Evolutionary conservation across 23 red algal species (phyloP).

Genomic region (Gracilaria caudata): DNA sequence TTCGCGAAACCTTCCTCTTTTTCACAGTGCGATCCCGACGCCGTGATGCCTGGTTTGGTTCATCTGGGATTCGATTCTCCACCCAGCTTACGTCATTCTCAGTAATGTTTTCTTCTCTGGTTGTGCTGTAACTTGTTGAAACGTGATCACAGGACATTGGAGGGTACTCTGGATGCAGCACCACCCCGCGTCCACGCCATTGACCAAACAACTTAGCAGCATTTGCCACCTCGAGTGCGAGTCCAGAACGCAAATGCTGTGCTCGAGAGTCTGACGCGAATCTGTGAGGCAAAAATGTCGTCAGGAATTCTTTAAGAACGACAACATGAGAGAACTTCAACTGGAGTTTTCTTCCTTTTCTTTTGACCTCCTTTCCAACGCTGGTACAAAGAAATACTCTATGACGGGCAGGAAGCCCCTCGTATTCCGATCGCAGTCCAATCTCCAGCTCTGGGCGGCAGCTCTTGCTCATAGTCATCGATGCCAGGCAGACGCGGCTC

Average conservation of each 20-base stretch:
- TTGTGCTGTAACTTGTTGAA: not conserved
- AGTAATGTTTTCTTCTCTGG: not conserved
- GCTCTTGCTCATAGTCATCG: not conserved
- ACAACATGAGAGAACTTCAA: slow-evolving; percentile 41
- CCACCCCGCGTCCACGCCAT: slow-evolving; percentile 13
- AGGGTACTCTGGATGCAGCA: slow-evolving; percentile 52
- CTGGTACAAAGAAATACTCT: slow-evolving; percentile 18
- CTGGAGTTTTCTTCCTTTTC: not conserved
- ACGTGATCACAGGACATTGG: not conserved
- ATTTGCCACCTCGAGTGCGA: not conserved
- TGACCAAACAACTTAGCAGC: slow-evolving; percentile 6
- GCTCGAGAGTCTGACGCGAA: not conserved
- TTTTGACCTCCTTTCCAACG: not conserved
- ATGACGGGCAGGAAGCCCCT: not conserved
- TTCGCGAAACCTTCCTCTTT: slow-evolving; percentile 35
- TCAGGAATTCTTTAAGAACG: slow-evolving; percentile 17
- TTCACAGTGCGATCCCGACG: slow-evolving; percentile 18
- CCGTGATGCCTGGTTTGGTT: slow-evolving; percentile 1
- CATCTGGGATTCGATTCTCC: slow-evolving; percentile 21
- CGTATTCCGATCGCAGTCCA: not conserved
- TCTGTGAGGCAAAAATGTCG: too few species aligned
- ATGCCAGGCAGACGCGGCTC: slow-evolving; percentile 5
- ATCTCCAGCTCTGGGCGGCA: slow-evolving; percentile 32
- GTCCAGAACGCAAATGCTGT: not conserved
- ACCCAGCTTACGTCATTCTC: slow-evolving; percentile 33